Percentiles rank a stretch among this genome's conserved stretches.
These are phyloP conservation scores for Lenwebbia sp. DNA, from an alignment of 345 rosid genomes.

Conservation along the genomic window DNA sequence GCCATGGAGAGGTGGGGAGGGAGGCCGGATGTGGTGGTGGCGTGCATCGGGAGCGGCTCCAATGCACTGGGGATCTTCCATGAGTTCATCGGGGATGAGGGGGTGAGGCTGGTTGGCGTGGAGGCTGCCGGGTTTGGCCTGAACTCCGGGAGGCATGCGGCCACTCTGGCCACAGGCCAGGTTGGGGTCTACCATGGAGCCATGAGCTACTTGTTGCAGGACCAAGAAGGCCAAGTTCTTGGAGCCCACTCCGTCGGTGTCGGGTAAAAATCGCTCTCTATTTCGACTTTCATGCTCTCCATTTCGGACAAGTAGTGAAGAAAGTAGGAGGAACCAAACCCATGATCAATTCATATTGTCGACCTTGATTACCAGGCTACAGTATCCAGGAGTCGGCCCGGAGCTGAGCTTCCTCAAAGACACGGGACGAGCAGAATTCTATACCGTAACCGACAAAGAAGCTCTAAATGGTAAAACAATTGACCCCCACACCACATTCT, in stretches of 20 bases:
- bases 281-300: neutral
- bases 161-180: constrained; percentile 67
- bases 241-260: constrained; percentile 50
- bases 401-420: constrained; percentile 69
- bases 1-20: constrained; percentile 81
- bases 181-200: constrained; percentile 86
- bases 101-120: constrained; percentile 65
- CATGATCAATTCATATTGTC: neutral
- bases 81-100: constrained; percentile 51
- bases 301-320: neutral
- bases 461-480: constrained; percentile 47
- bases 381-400: constrained; percentile 82
- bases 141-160: constrained; percentile 65
- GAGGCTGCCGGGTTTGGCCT: constrained; percentile 83
- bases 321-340: too few relatives aligned
- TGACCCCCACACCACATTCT: neutral
- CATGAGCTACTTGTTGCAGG: constrained; percentile 70
- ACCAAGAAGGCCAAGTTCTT: constrained; percentile 61
- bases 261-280: constrained; percentile 27
- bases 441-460: constrained; percentile 60
- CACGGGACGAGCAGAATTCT: constrained; percentile 51
- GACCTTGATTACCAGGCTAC: constrained; percentile 27
- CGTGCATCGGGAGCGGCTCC: constrained; percentile 82
- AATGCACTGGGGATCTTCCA: constrained; percentile 80
- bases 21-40: constrained; percentile 67